These are phyloP conservation scores for Myrica gale DNA, from an alignment of 306 rosid species.

Conservation along the genomic window DNA sequence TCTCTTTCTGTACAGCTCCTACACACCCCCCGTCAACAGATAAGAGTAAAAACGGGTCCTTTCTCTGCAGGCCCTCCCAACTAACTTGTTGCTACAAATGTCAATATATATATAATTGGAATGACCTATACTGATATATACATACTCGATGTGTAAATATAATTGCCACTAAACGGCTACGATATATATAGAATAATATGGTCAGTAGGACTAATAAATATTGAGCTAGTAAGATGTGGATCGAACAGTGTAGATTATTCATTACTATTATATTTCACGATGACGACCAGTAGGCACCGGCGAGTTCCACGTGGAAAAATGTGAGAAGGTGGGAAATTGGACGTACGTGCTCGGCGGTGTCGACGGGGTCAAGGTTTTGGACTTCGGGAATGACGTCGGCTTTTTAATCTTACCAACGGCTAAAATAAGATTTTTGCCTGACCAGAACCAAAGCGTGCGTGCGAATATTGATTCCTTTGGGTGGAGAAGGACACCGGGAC, in stretches of 20 bases:
- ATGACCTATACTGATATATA: not conserved
- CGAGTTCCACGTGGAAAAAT: conserved; percentile 81
- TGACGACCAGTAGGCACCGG: conserved; percentile 48
- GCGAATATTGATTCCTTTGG: conserved; percentile 43
- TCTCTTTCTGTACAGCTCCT: conserved; percentile 82
- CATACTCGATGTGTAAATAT: conserved; percentile 13
- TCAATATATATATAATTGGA: conserved; percentile 21
- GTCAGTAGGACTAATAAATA: conserved; percentile 18
- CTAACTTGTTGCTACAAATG: conserved; percentile 45
- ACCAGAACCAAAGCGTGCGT: conserved; percentile 38
- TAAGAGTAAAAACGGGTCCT: conserved; percentile 32
- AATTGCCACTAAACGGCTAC: conserved; percentile 41
- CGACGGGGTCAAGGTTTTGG: conserved; percentile 60
- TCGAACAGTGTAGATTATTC: not conserved
- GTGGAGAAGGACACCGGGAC: conserved; percentile 7
- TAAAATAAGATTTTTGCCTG: not conserved
- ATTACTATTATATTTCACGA: conserved; percentile 7
- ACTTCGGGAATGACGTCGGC: conserved; percentile 36
- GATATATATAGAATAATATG: conserved; percentile 28
- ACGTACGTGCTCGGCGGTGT: conserved; percentile 58
- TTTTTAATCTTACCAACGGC: conserved; percentile 10
- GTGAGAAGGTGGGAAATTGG: conserved; percentile 43
- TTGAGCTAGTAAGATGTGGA: conserved; percentile 30
- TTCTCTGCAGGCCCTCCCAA: conserved; percentile 47
- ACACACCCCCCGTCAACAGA: conserved; percentile 35